phyloP scores from a whole-genome alignment of 2,329 filamentous ascomycete genomes.

The Cladosporium sp. region DNA sequence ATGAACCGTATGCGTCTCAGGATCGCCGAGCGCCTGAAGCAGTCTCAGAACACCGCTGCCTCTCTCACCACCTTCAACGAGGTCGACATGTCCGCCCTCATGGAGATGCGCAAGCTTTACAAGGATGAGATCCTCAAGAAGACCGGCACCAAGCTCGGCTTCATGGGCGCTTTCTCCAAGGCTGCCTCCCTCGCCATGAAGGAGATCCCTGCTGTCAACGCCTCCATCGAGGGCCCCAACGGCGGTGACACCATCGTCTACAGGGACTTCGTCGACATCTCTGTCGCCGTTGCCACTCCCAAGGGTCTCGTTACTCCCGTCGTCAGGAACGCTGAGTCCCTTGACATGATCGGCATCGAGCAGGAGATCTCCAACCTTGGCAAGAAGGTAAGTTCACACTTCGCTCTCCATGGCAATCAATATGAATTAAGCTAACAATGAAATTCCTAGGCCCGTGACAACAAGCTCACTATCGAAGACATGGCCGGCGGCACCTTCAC shows the following conservation, averaged over 20 bases:
- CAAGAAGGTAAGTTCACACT: constrained; percentile 67
- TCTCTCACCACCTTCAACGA: constrained; percentile 98
- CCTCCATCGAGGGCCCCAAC: constrained; percentile 91
- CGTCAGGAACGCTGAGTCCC: constrained; percentile 82
- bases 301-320: constrained; percentile 97
- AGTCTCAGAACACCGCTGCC: constrained; percentile 97
- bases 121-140: constrained; percentile 96
- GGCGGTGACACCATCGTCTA: constrained; percentile 98
- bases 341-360: constrained; percentile 88
- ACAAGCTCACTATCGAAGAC: constrained; percentile 96
- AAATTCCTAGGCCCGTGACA: constrained; percentile 70
- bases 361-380: constrained; percentile 87
- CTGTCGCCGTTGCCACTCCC: constrained; percentile 92
- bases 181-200: constrained; percentile 89
- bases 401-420: constrained; percentile 6
- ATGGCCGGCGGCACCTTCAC: constrained; percentile 99
- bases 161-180: constrained; percentile 96
- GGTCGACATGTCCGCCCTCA: constrained; percentile 96
- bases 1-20: constrained; percentile 99
- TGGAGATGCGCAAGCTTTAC: constrained; percentile 96
- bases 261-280: constrained; percentile 96
- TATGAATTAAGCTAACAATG: constrained; percentile 13
- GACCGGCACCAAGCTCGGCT: constrained; percentile 96
- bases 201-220: constrained; percentile 91
- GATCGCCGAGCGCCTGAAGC: constrained; percentile 96